Conservation (phyloP, 2,329 filamentous ascomycete species). For the Cordyceps cicadae region DNA sequence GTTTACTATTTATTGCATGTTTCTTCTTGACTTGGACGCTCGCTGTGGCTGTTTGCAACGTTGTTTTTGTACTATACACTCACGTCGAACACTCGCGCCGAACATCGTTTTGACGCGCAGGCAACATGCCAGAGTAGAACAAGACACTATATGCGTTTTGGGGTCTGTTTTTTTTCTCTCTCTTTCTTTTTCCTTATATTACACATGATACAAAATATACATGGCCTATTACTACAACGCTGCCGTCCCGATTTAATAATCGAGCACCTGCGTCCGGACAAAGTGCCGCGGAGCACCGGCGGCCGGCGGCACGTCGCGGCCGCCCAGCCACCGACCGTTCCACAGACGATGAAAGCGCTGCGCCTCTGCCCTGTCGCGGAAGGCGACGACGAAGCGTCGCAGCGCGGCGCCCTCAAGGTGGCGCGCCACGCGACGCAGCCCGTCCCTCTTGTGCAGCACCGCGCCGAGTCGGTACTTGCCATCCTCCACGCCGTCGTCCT, state of each 20-base stretch:
- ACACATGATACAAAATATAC: constrained; percentile 3
- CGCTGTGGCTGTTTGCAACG: background rate
- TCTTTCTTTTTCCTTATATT: background rate
- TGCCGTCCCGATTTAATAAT: background rate
- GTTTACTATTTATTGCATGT: constrained; percentile 7
- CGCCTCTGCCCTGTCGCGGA: constrained; percentile 24
- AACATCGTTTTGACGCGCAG: background rate
- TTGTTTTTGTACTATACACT: background rate
- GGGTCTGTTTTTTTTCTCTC: too few relatives aligned
- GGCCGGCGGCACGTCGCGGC: background rate
- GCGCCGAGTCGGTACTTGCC: background rate
- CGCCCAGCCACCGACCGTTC: constrained; percentile 28
- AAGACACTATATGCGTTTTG: background rate
- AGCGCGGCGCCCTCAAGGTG: constrained; percentile 3
- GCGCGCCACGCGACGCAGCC: background rate
- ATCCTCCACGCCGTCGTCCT: background rate
- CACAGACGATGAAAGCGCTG: constrained; percentile 33
- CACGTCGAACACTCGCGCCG: background rate
- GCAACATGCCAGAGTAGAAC: background rate
- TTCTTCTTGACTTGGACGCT: background rate
- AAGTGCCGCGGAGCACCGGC: background rate
- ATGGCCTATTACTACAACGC: background rate
- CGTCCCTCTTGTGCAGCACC: background rate
- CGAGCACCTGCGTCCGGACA: constrained; percentile 7
- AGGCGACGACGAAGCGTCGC: constrained; percentile 27